Evolutionary conservation across 2,329 filamentous ascomycete species (phyloP).

Genomic region (Didymella keratinophila): DNA sequence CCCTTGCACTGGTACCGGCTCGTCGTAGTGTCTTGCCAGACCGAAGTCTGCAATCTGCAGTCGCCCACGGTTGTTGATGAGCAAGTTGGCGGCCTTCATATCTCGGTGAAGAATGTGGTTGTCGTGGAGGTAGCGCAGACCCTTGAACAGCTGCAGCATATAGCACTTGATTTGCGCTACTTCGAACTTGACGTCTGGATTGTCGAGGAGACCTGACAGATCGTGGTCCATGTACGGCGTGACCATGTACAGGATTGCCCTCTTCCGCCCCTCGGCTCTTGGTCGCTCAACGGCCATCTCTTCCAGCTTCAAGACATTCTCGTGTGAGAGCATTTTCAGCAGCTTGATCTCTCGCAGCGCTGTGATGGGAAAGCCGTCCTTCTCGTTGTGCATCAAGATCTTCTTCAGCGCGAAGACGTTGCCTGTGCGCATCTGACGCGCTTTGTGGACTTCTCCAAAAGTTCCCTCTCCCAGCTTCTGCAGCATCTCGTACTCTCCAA

Average conservation of each 20-base stretch:
- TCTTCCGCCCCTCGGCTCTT: slow-evolving; percentile 63
- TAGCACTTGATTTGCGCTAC: slow-evolving; percentile 98
- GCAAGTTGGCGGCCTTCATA: slow-evolving; percentile 97
- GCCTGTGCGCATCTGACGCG: slow-evolving; percentile 76
- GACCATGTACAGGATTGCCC: slow-evolving; percentile 96
- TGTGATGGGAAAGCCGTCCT: slow-evolving; percentile 99
- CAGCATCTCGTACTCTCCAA: slow-evolving; percentile 79
- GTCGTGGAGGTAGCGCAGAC: slow-evolving; percentile 88
- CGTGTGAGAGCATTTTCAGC: slow-evolving; percentile 90
- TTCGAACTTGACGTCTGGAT: slow-evolving; percentile 86
- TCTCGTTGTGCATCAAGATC: slow-evolving; percentile 99
- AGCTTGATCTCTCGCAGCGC: slow-evolving; percentile 97
- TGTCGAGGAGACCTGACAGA: slow-evolving; percentile 94
- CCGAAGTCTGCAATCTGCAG: slow-evolving; percentile 98
- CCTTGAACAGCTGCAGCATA: slow-evolving; percentile 89
- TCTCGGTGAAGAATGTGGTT: slow-evolving; percentile 88
- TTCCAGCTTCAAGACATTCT: slow-evolving; percentile 84
- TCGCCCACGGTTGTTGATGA: slow-evolving; percentile 93
- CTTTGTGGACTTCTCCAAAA: slow-evolving; percentile 95
- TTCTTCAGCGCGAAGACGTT: slow-evolving; percentile 90
- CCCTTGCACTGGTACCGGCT: slow-evolving; percentile 77
- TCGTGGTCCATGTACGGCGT: slow-evolving; percentile 99
- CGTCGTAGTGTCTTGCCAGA: slow-evolving; percentile 91
- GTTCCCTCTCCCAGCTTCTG: slow-evolving; percentile 93
- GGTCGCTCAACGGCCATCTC: slow-evolving; percentile 94